Evolutionary conservation across 2,329 filamentous ascomycete species (phyloP), one percentile per base, ranked within the genome.

Genomic region (Ophiostoma ulmi): DNA sequence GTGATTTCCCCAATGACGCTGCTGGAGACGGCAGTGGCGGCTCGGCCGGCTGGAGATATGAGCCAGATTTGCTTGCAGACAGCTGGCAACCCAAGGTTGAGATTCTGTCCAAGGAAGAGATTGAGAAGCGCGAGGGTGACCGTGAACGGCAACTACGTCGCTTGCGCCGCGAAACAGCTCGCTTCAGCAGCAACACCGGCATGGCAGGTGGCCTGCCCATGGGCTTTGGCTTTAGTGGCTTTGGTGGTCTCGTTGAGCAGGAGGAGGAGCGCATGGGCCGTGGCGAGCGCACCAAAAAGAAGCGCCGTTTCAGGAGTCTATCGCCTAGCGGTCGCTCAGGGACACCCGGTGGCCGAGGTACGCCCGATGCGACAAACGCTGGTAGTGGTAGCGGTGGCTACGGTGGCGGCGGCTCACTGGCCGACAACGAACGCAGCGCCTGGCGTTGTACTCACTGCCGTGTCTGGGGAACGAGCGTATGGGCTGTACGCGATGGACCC

Each of bases 121-220:
- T 99, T 70, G 95, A 99, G 80, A 97, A 97, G 82, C 88, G 95
- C 38, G 95, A 99, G 80, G 93, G 93, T 69, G 95, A 99, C 78
- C 87, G 95, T 61, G 95, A 99, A 80, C 86, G 95, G 70, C 93
- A 98, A 80, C 91, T 97, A 55, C 86, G 95, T 72, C 86, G 95
- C 72, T 81, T 97, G 73, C 87, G 95, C 70, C 86, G 95, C 77
- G 95, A 99, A 79, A 98, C 94, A 11, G 94, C 94, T 1, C 87
- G 93, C 36, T 97, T 98, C 79, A 95, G 92, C 71, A 94, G 92
- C 64, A 95, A 91, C 31, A 86, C 92, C 0, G 92, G 92, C 71
- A 92, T 96, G 84, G 83, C 90, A 4, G 90, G 91, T 39, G 90
- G 91, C n/a, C 84, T 90, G 65, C 90, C 93, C 1, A 82, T 88